Conservation (phyloP, 768 basidiomycete genomes). For the Russula foetens region DNA sequence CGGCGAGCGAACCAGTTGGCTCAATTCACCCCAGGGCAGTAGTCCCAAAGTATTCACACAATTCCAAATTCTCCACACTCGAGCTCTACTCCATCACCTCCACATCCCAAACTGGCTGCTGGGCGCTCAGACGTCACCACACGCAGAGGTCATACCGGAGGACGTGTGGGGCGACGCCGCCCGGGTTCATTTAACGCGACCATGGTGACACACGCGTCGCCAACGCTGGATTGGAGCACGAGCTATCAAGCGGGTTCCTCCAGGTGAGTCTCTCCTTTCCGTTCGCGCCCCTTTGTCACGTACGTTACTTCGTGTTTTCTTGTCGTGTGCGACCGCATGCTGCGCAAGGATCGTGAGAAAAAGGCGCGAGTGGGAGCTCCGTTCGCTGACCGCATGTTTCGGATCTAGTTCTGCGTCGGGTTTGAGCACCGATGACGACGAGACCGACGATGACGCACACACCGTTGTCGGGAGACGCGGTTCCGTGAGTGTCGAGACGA, state of each 20-base stretch:
- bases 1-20: background rate
- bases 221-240: conserved; percentile 65
- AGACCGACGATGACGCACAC: conserved; percentile 43
- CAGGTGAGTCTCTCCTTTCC: conserved; percentile 38
- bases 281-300: background rate
- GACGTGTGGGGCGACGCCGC: conserved; percentile 29
- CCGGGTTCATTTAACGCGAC: conserved; percentile 22
- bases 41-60: background rate
- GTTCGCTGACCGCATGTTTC: background rate
- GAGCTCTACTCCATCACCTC: conserved; percentile 70
- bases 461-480: conserved; percentile 11
- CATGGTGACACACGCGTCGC: conserved; percentile 22
- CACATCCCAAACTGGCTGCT: conserved; percentile 43
- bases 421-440: conserved; percentile 45
- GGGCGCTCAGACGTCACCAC: conserved; percentile 41
- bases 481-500: conserved; percentile 4
- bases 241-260: conserved; percentile 85
- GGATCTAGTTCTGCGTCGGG: conserved; percentile 43
- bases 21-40: background rate
- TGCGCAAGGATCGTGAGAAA: background rate
- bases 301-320: background rate
- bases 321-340: background rate
- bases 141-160: conserved; percentile 34
- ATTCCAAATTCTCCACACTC: conserved; percentile 58
- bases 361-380: background rate